Conservation (phyloP, 805 yeast genomes). For the Debaryomyces maramus region DNA sequence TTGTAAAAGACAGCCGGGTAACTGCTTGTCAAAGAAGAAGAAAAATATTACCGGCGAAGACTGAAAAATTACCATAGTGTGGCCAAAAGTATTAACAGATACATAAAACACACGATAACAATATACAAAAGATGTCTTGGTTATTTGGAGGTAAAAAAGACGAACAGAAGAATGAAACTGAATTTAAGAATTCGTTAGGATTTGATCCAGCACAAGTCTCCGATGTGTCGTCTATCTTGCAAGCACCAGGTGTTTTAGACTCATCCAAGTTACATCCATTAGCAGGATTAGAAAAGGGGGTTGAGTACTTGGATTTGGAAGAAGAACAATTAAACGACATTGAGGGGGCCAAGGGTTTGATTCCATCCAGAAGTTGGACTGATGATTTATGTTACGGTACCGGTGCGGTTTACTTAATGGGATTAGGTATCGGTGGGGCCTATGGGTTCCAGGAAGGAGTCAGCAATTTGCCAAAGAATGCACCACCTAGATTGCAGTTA, state of each 20-base stretch:
- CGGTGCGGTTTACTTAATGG: constrained; percentile 86
- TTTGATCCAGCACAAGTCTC: constrained; percentile 66
- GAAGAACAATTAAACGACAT: constrained; percentile 69
- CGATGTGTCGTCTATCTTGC: constrained; percentile 62
- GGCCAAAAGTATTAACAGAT: neutral
- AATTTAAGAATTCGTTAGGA: constrained; percentile 43
- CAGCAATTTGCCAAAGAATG: constrained; percentile 67
- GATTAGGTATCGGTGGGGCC: constrained; percentile 86
- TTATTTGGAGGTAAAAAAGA: constrained; percentile 43
- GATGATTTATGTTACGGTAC: constrained; percentile 98
- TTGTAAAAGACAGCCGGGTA: neutral
- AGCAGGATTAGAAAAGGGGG: constrained; percentile 86
- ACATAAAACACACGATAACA: neutral
- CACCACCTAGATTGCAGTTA: constrained; percentile 77
- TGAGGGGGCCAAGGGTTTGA: constrained; percentile 85
- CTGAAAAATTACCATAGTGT: neutral
- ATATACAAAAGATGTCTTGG: constrained; percentile 45
- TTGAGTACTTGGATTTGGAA: constrained; percentile 88
- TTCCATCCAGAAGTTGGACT: constrained; percentile 97
- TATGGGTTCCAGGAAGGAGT: constrained; percentile 89
- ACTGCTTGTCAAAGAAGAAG: neutral
- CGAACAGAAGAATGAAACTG: constrained; percentile 20
- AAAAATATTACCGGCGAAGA: constrained; percentile 1
- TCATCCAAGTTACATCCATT: constrained; percentile 80
- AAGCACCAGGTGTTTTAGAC: constrained; percentile 63